These are phyloP conservation scores for Naematelia aurantialba DNA, from an alignment of 768 basidiomycete genomes.

Conservation along the genomic window DNA sequence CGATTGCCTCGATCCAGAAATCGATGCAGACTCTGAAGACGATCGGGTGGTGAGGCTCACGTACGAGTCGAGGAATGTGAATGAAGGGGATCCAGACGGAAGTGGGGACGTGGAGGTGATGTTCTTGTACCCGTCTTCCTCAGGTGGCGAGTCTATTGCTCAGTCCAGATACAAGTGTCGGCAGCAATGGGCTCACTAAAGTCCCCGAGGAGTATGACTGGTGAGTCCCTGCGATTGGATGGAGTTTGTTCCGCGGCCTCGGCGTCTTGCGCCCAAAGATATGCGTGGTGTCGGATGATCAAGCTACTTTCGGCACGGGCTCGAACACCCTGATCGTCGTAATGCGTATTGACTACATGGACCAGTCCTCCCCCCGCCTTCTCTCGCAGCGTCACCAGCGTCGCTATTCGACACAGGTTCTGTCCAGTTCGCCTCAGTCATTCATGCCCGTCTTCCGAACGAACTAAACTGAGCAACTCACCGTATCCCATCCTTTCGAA, in stretches of 20 bases:
- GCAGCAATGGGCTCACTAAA: slow-evolving; percentile 32
- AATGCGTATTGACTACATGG: slow-evolving; percentile 49
- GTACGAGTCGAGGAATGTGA: slow-evolving; percentile 31
- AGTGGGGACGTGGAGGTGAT: slow-evolving; percentile 33
- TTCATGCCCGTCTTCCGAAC: background rate
- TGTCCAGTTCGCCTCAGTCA: background rate
- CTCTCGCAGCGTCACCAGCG: slow-evolving; percentile 29
- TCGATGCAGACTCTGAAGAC: background rate
- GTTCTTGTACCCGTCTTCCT: slow-evolving; percentile 47
- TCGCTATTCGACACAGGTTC: slow-evolving; percentile 38
- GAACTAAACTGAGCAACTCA: slow-evolving; percentile 13
- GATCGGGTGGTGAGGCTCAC: slow-evolving; percentile 16
- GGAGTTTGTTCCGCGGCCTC: slow-evolving; percentile 4
- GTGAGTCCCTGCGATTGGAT: slow-evolving; percentile 5
- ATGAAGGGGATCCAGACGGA: slow-evolving; percentile 22
- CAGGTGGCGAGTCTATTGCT: slow-evolving; percentile 41
- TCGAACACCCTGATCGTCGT: slow-evolving; percentile 44
- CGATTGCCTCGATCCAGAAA: slow-evolving; percentile 17
- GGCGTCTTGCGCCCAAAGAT: slow-evolving; percentile 18
- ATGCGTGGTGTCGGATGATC: slow-evolving; percentile 38
- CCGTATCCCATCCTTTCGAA: slow-evolving; percentile 50
- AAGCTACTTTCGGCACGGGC: slow-evolving; percentile 42
- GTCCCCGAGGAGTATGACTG: slow-evolving; percentile 46
- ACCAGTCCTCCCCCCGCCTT: slow-evolving; percentile 14
- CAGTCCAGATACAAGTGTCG: no score